Conservation (phyloP, 78 protist genomes). For the Pirum gemmata region DNA sequence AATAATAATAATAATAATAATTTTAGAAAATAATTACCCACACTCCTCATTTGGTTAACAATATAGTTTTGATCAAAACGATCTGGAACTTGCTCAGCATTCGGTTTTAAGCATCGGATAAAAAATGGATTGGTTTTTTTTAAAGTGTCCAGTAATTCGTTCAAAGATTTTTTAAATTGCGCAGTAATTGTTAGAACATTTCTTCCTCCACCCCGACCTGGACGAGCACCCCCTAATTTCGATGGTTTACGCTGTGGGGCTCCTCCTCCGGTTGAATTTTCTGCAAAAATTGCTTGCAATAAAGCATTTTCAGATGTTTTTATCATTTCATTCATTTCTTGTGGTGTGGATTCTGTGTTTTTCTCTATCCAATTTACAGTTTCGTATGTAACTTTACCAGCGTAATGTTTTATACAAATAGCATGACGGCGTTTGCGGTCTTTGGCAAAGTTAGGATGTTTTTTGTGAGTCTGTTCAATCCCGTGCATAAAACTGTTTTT, state of each 20-base stretch:
- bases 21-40: no score
- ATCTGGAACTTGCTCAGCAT: constrained; percentile 54
- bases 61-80: constrained; percentile 6
- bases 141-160: constrained; percentile 58
- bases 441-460: constrained; percentile 56
- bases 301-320: background rate
- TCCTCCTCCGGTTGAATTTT: background rate
- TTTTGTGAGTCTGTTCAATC: constrained; percentile 43
- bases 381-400: constrained; percentile 47
- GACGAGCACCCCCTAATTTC: background rate
- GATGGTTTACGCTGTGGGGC: background rate
- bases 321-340: background rate
- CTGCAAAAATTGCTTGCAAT: constrained; percentile 38
- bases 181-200: background rate
- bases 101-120: constrained; percentile 81
- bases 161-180: constrained; percentile 52
- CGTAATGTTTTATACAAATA: constrained; percentile 33
- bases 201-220: background rate
- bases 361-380: constrained; percentile 17
- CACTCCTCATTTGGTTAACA: constrained; percentile 72
- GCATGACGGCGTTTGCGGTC: background rate
- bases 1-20: no score
- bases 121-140: constrained; percentile 69
- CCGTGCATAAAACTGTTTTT: constrained; percentile 51
- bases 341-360: constrained; percentile 36